Percentiles rank a stretch among this genome's conserved stretches.
Evolutionary conservation across 805 yeast genomes (phyloP).

Genomic region (Zygoascus ofunaensis): DNA sequence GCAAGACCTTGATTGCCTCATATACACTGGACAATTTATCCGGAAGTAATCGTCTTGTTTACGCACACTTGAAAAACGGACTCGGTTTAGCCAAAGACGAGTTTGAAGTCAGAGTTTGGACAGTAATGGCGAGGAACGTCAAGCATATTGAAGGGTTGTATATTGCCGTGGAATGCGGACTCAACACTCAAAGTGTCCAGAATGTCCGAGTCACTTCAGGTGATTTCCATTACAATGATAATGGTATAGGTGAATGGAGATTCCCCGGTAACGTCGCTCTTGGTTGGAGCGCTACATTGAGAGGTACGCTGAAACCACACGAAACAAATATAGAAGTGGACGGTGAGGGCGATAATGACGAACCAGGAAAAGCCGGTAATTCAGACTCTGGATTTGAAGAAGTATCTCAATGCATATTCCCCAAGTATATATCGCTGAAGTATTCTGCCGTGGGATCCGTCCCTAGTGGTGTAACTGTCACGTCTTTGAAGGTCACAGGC

Average conservation of each 20-base stretch:
- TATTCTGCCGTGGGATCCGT: slow-evolving; percentile 59
- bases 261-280: slow-evolving; percentile 48
- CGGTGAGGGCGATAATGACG: slow-evolving; percentile 8
- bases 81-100: slow-evolving; percentile 46
- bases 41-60: slow-evolving; percentile 40
- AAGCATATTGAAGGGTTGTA: slow-evolving; percentile 40
- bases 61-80: slow-evolving; percentile 44
- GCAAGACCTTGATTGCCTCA: slow-evolving; percentile 49
- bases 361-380: slow-evolving; percentile 5
- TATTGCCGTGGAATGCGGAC: slow-evolving; percentile 34
- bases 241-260: slow-evolving; percentile 57
- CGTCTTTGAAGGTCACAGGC: slow-evolving; percentile 48
- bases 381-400: not conserved
- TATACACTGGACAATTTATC: slow-evolving; percentile 46
- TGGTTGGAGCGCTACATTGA: slow-evolving; percentile 59
- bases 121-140: slow-evolving; percentile 38
- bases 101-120: slow-evolving; percentile 50
- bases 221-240: slow-evolving; percentile 49
- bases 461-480: slow-evolving; percentile 69
- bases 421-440: slow-evolving; percentile 39
- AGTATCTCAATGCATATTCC: slow-evolving; percentile 23
- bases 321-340: slow-evolving; percentile 17
- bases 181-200: slow-evolving; percentile 32
- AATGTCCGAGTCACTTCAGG: slow-evolving; percentile 66
- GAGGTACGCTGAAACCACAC: slow-evolving; percentile 43